These are phyloP conservation scores for Vitis hybrid DNA, from an alignment of 177 flowering plant genomes.

Conservation along the genomic window DNA sequence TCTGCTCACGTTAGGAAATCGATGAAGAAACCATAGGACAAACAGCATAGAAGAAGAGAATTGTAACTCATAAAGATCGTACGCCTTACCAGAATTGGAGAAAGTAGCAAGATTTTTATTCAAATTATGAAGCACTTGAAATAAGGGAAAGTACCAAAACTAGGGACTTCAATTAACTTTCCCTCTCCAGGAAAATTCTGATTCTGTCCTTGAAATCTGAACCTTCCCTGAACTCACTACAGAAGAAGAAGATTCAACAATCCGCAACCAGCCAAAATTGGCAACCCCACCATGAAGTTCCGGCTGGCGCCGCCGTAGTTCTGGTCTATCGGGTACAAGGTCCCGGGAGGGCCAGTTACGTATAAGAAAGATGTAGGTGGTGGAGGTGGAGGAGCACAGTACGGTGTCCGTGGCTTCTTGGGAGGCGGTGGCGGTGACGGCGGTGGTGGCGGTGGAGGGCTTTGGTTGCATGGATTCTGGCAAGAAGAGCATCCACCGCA, in stretches of 20 bases:
- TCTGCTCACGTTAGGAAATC: too few species aligned
- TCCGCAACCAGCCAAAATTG: constrained; percentile 16
- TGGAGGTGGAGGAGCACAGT: constrained; percentile 38
- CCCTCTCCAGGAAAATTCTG: too few species aligned
- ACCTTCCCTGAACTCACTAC: constrained; percentile 8
- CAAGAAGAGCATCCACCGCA: constrained; percentile 9
- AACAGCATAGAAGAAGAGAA: too few species aligned
- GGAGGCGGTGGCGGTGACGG: constrained; percentile 34
- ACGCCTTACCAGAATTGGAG: too few species aligned
- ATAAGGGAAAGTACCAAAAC: too few species aligned
- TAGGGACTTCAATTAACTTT: too few species aligned
- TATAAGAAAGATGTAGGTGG: constrained; percentile 33
- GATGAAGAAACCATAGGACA: too few species aligned
- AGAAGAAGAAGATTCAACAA: constrained; percentile 19
- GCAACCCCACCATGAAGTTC: constrained; percentile 2
- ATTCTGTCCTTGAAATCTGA: too few species aligned
- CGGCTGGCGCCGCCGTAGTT: constrained; percentile 26
- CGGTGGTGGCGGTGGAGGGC: constrained; percentile 22
- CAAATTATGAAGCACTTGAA: too few species aligned
- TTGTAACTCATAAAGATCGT: too few species aligned
- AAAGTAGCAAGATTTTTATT: too few species aligned
- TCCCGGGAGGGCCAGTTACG: constrained; percentile 57
- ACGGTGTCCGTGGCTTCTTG: constrained; percentile 27
- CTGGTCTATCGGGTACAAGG: constrained; percentile 40
- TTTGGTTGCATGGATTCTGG: constrained; percentile 14